Conservation (phyloP, 2,329 filamentous ascomycete species). For the Pseudogymnoascus sp. region DNA sequence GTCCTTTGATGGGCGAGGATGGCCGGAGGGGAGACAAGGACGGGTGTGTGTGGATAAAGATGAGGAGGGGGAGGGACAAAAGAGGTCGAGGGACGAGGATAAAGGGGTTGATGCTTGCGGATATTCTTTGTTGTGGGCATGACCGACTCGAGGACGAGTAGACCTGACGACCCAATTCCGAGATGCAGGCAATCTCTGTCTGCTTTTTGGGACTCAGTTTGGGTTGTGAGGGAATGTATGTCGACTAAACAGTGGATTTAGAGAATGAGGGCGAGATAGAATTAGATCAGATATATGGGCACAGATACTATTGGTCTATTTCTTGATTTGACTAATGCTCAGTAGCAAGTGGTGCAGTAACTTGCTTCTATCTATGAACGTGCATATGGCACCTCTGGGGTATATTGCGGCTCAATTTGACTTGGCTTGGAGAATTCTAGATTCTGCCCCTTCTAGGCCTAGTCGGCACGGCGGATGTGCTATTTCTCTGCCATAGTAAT, state of each 20-base stretch:
- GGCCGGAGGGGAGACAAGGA: not conserved
- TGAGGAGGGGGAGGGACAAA: not conserved
- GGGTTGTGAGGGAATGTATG: not conserved
- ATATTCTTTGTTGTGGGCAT: not conserved
- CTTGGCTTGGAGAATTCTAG: not conserved
- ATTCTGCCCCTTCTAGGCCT: not conserved
- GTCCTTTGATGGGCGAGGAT: not conserved
- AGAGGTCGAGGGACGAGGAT: not conserved
- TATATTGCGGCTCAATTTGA: constrained; percentile 2
- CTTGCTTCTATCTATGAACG: not conserved
- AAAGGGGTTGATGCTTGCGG: constrained; percentile 3
- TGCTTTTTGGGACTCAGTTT: not conserved
- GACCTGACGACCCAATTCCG: not conserved
- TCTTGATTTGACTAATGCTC: not conserved
- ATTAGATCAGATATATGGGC: not conserved
- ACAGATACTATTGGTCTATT: not conserved
- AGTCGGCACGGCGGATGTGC: not conserved
- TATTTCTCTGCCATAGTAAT: not conserved
- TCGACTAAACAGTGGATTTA: too few species aligned
- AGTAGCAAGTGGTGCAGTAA: not conserved
- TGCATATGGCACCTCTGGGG: not conserved
- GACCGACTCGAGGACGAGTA: not conserved
- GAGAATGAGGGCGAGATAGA: not conserved
- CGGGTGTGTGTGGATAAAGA: not conserved
- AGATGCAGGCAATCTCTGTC: too few species aligned